These are phyloP conservation scores for Penstemon newberryi DNA, from an alignment of 257 asterid genomes.

Conservation along the genomic window DNA sequence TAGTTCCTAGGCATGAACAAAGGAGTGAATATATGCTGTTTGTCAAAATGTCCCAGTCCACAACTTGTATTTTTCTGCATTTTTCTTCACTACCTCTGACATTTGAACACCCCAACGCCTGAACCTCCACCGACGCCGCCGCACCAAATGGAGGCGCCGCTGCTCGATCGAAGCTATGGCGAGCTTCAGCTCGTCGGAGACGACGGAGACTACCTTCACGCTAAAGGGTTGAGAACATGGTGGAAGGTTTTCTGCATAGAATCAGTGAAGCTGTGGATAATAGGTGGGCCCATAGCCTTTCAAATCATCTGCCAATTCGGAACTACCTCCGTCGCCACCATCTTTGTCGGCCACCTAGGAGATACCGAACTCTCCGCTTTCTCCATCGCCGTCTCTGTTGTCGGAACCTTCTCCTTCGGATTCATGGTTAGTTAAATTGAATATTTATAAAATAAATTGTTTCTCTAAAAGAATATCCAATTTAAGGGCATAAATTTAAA, in stretches of 20 bases:
- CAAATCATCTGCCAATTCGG: constrained; percentile 61
- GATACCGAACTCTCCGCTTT: constrained; percentile 67
- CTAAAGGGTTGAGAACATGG: constrained; percentile 29
- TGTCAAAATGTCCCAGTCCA: neutral
- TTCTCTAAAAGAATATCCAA: too few relatives aligned
- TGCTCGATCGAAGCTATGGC: constrained; percentile 25
- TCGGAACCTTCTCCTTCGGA: constrained; percentile 64
- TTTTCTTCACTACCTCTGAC: too few relatives aligned
- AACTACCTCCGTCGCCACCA: constrained; percentile 44
- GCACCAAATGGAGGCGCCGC: constrained; percentile 37
- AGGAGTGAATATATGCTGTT: too few relatives aligned
- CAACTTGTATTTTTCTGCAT: too few relatives aligned
- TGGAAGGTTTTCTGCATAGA: constrained; percentile 53
- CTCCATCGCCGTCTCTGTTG: constrained; percentile 57
- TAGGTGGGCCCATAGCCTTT: constrained; percentile 62
- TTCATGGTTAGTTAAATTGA: constrained; percentile 44
- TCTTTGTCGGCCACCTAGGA: constrained; percentile 70
- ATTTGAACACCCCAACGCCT: neutral
- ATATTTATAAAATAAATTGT: too few relatives aligned
- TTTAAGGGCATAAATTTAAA: too few relatives aligned
- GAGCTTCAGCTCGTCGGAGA: constrained; percentile 24
- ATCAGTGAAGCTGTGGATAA: constrained; percentile 44
- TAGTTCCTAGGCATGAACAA: too few relatives aligned
- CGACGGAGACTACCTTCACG: constrained; percentile 44
- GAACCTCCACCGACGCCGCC: neutral